Percentiles rank a stretch among this genome's conserved stretches.
Conservation (phyloP, 1,284 basidiomycete species). For the Malassezia arunalokei region DNA sequence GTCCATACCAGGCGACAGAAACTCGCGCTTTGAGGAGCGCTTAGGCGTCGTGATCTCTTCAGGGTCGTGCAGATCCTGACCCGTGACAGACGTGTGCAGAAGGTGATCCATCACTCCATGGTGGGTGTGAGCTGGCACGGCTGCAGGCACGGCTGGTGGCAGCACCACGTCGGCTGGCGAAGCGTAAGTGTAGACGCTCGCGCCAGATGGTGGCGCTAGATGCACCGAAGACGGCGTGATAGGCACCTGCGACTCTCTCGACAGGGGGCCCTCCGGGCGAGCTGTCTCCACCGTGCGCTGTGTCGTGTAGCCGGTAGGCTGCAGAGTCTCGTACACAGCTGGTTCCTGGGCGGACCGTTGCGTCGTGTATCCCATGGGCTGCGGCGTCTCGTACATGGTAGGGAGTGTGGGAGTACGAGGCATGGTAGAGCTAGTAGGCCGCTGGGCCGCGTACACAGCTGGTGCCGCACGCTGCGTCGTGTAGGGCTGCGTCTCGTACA, state of each 20-base stretch:
- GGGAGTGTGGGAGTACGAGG: background rate
- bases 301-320: background rate
- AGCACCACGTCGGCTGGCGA: too few relatives aligned
- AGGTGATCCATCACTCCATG: background rate
- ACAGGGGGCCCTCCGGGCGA: background rate
- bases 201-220: too few relatives aligned
- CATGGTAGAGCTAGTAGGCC: background rate
- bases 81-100: background rate
- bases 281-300: background rate
- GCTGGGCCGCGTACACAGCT: background rate
- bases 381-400: background rate
- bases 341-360: background rate
- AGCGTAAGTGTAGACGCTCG: too few relatives aligned
- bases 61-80: background rate
- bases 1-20: too few relatives aligned
- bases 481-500: background rate
- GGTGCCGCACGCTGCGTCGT: background rate
- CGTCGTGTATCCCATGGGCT: background rate
- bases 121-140: background rate
- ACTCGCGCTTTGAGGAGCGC: too few relatives aligned
- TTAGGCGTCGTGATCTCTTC: background rate
- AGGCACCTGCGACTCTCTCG: background rate
- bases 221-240: background rate
- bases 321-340: background rate
- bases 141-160: background rate